These are phyloP conservation scores for Metarhizium humberi DNA, from an alignment of 2,329 filamentous ascomycete genomes.

Conservation along the genomic window DNA sequence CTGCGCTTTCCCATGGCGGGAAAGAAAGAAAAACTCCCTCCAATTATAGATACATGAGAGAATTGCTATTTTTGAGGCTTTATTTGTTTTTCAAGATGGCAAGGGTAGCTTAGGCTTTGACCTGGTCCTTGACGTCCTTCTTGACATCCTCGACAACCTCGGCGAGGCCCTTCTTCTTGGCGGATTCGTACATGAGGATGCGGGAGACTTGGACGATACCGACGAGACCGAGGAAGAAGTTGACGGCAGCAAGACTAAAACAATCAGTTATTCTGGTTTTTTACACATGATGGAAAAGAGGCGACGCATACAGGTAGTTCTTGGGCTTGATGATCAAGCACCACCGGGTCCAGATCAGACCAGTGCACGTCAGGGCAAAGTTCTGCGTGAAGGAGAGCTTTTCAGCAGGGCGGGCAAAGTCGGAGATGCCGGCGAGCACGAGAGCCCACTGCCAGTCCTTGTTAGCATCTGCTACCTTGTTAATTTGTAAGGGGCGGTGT, in stretches of 20 bases:
- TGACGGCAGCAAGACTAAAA: constrained; percentile 78
- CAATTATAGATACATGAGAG: neutral
- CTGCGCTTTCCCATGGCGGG: neutral
- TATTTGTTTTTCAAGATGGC: neutral
- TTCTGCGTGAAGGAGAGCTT: constrained; percentile 93
- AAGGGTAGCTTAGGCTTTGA: constrained; percentile 15
- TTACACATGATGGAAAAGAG: neutral
- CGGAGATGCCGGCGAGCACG: constrained; percentile 83
- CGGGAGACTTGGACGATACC: constrained; percentile 74
- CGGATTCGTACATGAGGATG: constrained; percentile 58
- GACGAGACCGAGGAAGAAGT: constrained; percentile 93
- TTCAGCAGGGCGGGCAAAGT: constrained; percentile 84
- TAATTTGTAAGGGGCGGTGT: neutral
- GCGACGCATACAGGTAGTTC: constrained; percentile 68
- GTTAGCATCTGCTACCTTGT: constrained; percentile 5
- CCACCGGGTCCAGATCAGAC: constrained; percentile 97
- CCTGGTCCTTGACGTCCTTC: constrained; percentile 26
- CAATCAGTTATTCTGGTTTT: neutral
- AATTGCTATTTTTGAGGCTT: too few relatives aligned
- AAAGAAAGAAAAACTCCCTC: neutral
- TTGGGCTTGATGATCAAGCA: constrained; percentile 93
- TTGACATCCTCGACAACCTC: constrained; percentile 30
- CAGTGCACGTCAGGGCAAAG: constrained; percentile 78
- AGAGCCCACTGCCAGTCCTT: constrained; percentile 61
- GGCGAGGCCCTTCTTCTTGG: constrained; percentile 41